Base-by-base conservation (phyloP, 1,284 basidiomycete species). In the Takashimella koratensis region DNA sequence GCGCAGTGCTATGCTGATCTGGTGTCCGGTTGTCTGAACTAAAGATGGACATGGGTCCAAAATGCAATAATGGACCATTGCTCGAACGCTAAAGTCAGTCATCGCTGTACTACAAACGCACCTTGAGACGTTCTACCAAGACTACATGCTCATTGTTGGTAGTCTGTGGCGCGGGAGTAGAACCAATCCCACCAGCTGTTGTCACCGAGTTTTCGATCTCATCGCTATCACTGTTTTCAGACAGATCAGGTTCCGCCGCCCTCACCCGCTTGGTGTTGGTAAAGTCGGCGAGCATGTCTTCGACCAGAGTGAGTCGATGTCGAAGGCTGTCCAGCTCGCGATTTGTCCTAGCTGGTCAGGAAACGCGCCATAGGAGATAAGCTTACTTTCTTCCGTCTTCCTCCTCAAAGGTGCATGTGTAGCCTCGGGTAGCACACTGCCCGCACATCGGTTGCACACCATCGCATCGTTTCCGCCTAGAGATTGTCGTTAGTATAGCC, bases 381-480 rank as follows among this genome's bases (percentile, higher is more conserved):
- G 47, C 59, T 52, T 39, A 61, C 63, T 59, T 62, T 6, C 63
- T 56, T 24, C 51, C 24, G 43, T 65, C 63, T 39, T 65, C 58
- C 23, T 65, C 58, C 11, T 52, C 55, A 46, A 60, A 65, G 4
- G 54, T 51, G 47, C 63, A 65, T 12, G 41, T 24, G 21, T 43
- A 43, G 3, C 45, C 45, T 27, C 58, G 44, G 2, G 53, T 47
- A 12, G 27, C 48, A 42, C 63, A 65, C 8, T 52, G 27, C 3
- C n/a, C 51, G 13, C 51, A 52, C 25, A 27, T 23, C 3, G 51
- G 45, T 24, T 23, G 4, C 4, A n/a, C n/a, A n/a, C 44, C 45
- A 19, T 25, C 39, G 13, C 47, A 49, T 23, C 47, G 39, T n/a
- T 41, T 49, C 16, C 47, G 47, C 36, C 47, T 49, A 24, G 20